Evolutionary conservation across 2,329 filamentous ascomycete species (phyloP), one percentile per base, ranked within the genome.

Genomic region (Stenocarpella maydis): DNA sequence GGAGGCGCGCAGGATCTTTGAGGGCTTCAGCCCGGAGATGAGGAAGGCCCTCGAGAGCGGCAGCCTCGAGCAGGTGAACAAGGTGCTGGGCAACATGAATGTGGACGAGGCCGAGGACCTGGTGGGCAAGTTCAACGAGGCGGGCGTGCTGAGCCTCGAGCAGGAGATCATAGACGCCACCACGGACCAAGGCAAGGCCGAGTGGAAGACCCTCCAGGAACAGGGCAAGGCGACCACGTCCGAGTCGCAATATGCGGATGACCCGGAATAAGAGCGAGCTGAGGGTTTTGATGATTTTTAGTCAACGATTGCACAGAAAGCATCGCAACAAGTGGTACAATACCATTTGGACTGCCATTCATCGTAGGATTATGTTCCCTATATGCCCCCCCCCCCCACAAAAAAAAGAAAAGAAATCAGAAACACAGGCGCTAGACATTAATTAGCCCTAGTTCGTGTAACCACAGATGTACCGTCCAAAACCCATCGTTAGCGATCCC

Each of bases 101-200:
- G 92, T 96, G 0, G 88, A 91, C 61, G 92, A 95, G 75, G 93
- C 93, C 0, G 94, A 97, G 80, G 91, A 92, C 73, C 82, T 97
- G 52, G 93, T 97, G 19, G 91, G 89, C 74, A 87, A 92, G 77
- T 80, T 97, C 65, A 88, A 92, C 21, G 86, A 95, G 79, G 94
- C 94, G 19, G 93, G 93, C 45, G 95, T 98, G 84, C 81, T 99
- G 73, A 97, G 93, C 78, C 80, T 99, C 63, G 94, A 98, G 79
- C 91, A 97, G 77, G 91, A 97, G 61, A 94, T 99, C 64, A 97
- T 99, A 74, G 96, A 99, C 81, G 93, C 94, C 1, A 99, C 94
- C 54, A 97, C 95, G 2, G 91, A 94, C 77, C 91, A 96, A 78
- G 95, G 95, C 3, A 87, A 91, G 83, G 88, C 90, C 78, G 90